These are phyloP conservation scores for Penicillium vulpinum DNA, from an alignment of 2,329 filamentous ascomycete species.

Conservation along the genomic window DNA sequence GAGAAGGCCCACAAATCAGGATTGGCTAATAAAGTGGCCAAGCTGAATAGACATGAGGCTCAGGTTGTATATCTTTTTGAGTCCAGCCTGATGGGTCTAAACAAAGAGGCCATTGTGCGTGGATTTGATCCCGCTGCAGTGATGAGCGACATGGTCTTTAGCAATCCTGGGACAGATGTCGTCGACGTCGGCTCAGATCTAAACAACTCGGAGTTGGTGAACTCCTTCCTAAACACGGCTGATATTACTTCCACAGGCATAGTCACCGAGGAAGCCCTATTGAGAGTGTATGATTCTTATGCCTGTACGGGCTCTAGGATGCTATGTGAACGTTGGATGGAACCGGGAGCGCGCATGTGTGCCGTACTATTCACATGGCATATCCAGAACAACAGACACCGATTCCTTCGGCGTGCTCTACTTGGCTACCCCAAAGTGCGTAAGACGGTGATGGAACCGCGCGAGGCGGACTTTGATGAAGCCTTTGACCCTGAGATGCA, in stretches of 20 bases:
- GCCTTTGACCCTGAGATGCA: not conserved
- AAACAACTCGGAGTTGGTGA: not conserved
- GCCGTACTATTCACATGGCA: not conserved
- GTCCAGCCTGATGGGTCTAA: not conserved
- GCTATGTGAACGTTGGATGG: not conserved
- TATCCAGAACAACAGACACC: not conserved
- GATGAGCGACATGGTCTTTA: not conserved
- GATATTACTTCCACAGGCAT: not conserved
- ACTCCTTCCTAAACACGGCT: not conserved
- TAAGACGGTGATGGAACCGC: not conserved
- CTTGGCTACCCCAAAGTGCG: not conserved
- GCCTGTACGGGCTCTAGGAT: not conserved
- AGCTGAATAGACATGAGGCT: not conserved
- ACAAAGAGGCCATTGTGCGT: not conserved
- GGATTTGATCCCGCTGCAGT: not conserved
- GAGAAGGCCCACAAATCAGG: not conserved
- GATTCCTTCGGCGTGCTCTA: not conserved
- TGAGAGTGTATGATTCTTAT: not conserved
- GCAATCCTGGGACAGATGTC: not conserved
- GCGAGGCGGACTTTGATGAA: not conserved
- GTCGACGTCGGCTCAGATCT: not conserved
- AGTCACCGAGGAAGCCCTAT: not conserved
- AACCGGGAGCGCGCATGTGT: not conserved
- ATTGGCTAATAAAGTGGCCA: not conserved
- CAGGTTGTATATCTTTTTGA: not conserved